These are phyloP conservation scores for Fomitopsis serialis DNA, from an alignment of 768 basidiomycete species.

Conservation along the genomic window DNA sequence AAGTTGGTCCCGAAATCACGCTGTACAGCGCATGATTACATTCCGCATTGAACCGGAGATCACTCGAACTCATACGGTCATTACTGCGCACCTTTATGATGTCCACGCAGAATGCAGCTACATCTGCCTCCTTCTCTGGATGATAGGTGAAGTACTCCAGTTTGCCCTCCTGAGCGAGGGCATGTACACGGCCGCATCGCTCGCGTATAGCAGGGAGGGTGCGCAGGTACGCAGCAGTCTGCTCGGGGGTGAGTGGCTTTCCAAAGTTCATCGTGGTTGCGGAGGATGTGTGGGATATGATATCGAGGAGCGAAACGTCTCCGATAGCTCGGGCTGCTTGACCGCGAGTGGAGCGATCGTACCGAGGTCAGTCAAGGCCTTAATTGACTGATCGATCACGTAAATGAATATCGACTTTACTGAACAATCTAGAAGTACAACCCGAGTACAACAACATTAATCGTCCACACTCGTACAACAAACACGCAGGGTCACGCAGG, in stretches of 20 bases:
- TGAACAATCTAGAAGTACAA: too few species aligned
- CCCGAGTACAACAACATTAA: too few species aligned
- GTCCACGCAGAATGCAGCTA: slow-evolving; percentile 65
- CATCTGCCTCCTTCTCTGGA: slow-evolving; percentile 64
- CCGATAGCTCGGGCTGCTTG: too few species aligned
- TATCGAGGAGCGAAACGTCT: too few species aligned
- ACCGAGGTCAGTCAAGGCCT: too few species aligned
- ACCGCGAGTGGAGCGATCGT: too few species aligned
- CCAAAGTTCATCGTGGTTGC: slow-evolving; percentile 6
- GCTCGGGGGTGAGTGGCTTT: slow-evolving; percentile 12
- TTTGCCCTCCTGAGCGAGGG: slow-evolving; percentile 67
- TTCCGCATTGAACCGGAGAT: too few species aligned
- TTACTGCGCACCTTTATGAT: slow-evolving; percentile 55
- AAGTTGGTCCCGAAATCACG: slow-evolving; percentile 77
- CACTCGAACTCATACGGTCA: too few species aligned
- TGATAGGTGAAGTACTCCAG: slow-evolving; percentile 86
- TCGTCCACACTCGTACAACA: too few species aligned
- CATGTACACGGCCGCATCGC: slow-evolving; percentile 72
- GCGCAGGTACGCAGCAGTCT: slow-evolving; percentile 65
- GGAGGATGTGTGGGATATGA: not conserved
- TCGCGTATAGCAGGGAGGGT: slow-evolving; percentile 89
- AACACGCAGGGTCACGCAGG: too few species aligned
- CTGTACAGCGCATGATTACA: slow-evolving; percentile 40
- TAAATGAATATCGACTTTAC: too few species aligned
- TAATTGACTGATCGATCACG: too few species aligned